These are phyloP conservation scores for Entelexis paramagnoliae DNA, from an alignment of 1,139 yeast species.

Conservation along the genomic window DNA sequence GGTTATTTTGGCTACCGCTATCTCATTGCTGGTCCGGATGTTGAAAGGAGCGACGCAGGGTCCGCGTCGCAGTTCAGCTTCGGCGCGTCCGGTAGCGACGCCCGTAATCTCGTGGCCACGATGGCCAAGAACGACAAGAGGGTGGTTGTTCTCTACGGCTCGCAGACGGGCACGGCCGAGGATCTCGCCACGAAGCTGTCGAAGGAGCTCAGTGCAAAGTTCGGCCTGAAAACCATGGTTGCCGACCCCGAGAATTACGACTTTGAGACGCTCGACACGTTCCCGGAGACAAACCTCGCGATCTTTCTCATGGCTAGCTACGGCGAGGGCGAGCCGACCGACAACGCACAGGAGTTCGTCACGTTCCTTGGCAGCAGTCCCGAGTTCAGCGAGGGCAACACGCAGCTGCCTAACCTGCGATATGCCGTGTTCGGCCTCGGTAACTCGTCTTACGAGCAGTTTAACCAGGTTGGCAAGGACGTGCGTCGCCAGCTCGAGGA, in stretches of 20 bases:
- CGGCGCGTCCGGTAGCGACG: conserved; percentile 45
- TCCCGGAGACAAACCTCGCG: conserved; percentile 47
- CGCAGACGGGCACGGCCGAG: conserved; percentile 99
- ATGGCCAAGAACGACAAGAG: conserved; percentile 58
- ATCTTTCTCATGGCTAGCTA: conserved; percentile 82
- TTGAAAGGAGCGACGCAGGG: conserved; percentile 7
- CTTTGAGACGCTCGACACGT: conserved; percentile 57
- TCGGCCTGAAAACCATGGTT: conserved; percentile 72
- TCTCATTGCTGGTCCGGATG: conserved; percentile 15
- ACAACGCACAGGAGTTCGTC: conserved; percentile 69
- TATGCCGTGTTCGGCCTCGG: conserved; percentile 83
- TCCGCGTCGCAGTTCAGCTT: background rate
- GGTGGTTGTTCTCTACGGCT: conserved; percentile 76
- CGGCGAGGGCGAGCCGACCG: conserved; percentile 98
- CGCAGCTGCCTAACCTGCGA: conserved; percentile 49
- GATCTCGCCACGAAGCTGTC: conserved; percentile 87
- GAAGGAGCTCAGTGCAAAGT: conserved; percentile 74
- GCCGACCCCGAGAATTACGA: conserved; percentile 86
- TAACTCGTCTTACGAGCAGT: conserved; percentile 85
- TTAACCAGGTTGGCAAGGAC: conserved; percentile 69
- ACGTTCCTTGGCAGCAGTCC: conserved; percentile 32
- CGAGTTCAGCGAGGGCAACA: conserved; percentile 31
- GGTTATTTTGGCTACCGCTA: conserved; percentile 19
- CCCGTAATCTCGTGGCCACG: conserved; percentile 49
- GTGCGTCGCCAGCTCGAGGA: conserved; percentile 42